A percentile compares a stretch with the other conserved stretches of the same genome.
Conservation (phyloP, 495 filamentous ascomycete species). For the Pseudotulostoma volvatum region DNA sequence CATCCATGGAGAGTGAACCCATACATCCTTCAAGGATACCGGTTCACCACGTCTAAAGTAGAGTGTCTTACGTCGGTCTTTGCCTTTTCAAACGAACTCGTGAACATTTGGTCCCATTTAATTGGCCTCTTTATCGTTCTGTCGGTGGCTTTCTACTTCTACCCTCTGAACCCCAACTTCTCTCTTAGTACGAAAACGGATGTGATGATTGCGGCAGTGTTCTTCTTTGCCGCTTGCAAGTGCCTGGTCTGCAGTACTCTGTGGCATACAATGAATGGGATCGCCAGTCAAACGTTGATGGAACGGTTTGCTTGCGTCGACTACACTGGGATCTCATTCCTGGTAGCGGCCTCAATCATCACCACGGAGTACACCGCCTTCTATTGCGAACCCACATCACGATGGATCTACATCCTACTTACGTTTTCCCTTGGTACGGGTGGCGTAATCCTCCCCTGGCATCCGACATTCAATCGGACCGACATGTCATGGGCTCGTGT, state of each 20-base stretch:
- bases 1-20: constrained; percentile 90
- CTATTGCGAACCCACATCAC: constrained; percentile 83
- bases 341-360: constrained; percentile 94
- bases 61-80: constrained; percentile 77
- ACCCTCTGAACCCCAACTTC: constrained; percentile 75
- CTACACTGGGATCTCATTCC: constrained; percentile 92
- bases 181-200: constrained; percentile 71
- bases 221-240: constrained; percentile 95
- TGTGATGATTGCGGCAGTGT: constrained; percentile 73
- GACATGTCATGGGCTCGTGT: constrained; percentile 91
- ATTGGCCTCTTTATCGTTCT: constrained; percentile 78
- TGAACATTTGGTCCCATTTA: constrained; percentile 96
- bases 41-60: constrained; percentile 75
- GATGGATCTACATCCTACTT: constrained; percentile 70
- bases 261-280: constrained; percentile 97
- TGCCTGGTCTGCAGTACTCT: constrained; percentile 88
- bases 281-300: constrained; percentile 75
- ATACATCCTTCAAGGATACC: constrained; percentile 80
- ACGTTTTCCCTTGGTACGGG: constrained; percentile 71
- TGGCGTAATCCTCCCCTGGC: constrained; percentile 89
- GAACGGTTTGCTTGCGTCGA: constrained; percentile 96
- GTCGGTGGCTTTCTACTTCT: constrained; percentile 89
- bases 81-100: constrained; percentile 71
- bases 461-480: constrained; percentile 80
- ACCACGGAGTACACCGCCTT: constrained; percentile 97